Evolutionary conservation across 2,329 filamentous ascomycete species (phyloP), one percentile per base, ranked within the genome.

Genomic region (Fusarium tricinctum): DNA sequence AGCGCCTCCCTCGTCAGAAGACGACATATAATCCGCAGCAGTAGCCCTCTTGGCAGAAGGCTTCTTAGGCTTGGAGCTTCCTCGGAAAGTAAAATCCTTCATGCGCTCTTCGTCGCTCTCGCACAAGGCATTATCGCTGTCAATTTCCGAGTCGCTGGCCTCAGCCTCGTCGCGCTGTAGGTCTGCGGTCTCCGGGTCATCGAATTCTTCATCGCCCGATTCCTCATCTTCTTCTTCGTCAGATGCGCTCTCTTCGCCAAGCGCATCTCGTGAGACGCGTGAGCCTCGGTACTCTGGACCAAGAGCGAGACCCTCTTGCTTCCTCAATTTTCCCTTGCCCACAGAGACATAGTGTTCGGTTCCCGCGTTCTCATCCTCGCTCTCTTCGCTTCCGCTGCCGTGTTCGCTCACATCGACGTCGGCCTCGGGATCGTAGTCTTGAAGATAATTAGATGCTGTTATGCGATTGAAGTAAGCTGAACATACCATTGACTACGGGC

Each of bases 281-380:
- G 91, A 86, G 13, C 95, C 94, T 66, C 89, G 85, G 79, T 98
- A 98, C 75, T 93, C 87, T 15, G 91, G 89, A 1, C 94, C 95
- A 2, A 97, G 83, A 0, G 87, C 81, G 19, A 90, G 80, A 23
- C 86, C 85, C 33, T 93, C 89, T 59, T 89, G 89, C 75, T 92
- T 90, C 68, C 93, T 89, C 70, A 97, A 82, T 77, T 92, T 95
- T 81, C 91, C 96, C 83, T 94, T 96, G 20, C 90, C 91, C 32
- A 97, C 92, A 52, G 86, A 80, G 43, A 92, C 86, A 76, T 98
- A 98, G 77, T 98, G 95, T 74, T 97, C 95, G 32, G 94, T 91
- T 20, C 91, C 93, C 13, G 85, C 84, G 63, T 86, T 80, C 47
- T 84, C 84, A 28, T 85, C 81, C 7, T 80, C 82, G 72, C 83